phyloP scores from a whole-genome alignment of 2,329 filamentous ascomycete species.

The Cercospora sesami region DNA sequence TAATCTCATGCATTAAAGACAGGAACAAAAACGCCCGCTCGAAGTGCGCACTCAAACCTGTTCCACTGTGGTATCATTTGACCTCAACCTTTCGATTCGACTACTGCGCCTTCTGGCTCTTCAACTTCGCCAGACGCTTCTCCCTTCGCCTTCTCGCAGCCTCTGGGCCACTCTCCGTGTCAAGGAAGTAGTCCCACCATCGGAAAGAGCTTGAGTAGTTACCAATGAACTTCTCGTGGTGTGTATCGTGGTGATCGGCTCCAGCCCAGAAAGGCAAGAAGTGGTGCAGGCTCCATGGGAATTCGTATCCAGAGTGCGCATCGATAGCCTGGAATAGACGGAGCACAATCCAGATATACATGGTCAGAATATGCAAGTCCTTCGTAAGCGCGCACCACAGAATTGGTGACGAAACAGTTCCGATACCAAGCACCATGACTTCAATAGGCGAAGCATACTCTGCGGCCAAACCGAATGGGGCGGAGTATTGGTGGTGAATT shows the following conservation, averaged over 20 bases:
- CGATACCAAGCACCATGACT: constrained; percentile 89
- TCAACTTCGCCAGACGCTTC: constrained; percentile 69
- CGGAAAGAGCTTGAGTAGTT: constrained; percentile 98
- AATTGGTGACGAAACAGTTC: constrained; percentile 79
- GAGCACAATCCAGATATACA: constrained; percentile 94
- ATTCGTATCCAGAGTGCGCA: constrained; percentile 95
- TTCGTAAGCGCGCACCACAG: constrained; percentile 79
- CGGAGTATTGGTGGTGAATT: constrained; percentile 98
- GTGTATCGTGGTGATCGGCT: constrained; percentile 91
- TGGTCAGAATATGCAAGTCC: constrained; percentile 91
- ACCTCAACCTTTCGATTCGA: neutral
- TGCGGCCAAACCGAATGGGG: constrained; percentile 91
- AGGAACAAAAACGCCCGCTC: constrained; percentile 14
- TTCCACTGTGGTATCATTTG: neutral
- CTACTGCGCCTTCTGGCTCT: constrained; percentile 53
- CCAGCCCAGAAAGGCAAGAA: constrained; percentile 98
- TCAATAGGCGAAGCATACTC: constrained; percentile 98
- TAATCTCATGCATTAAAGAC: neutral
- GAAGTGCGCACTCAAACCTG: constrained; percentile 16
- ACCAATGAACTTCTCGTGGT: constrained; percentile 98
- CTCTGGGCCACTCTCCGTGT: constrained; percentile 90
- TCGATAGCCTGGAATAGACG: constrained; percentile 98
- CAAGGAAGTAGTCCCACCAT: constrained; percentile 95
- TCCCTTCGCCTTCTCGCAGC: constrained; percentile 81
- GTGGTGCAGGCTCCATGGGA: constrained; percentile 94